Evolutionary conservation across 345 rosid genomes (phyloP), one percentile per base, ranked within the genome.

Genomic region (Combretum micranthum): DNA sequence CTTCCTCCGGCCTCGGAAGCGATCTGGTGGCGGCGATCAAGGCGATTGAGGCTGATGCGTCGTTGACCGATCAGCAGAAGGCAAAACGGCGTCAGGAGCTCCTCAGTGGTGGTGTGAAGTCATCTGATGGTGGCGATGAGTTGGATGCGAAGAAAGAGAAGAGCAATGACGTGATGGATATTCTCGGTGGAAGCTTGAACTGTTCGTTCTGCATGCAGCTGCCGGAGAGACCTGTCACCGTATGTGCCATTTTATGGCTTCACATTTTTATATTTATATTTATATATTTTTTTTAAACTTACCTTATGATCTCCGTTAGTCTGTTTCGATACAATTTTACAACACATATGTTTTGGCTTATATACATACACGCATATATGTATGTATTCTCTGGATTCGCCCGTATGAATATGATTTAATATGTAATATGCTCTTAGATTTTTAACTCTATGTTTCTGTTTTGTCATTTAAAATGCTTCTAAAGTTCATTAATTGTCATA

Each of bases 211-310:
- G 97, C 57, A 65, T 72, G 72, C 77, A 74, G 57, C 23, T 84
- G 58, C 86, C 75, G 15, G 88, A 84, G 14, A 71, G 85, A n/a
- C 97, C 97, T 0, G 87, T 88, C 42, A 73, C 96, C 66, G 96
- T 88, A 55, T 17, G 81, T 32, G 1, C 39, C 39, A 1, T 32
- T 32, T 32, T 3, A 32, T 7, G 6, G 39, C 9, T 32, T 32
- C 6, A 11, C 39, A 32, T 32, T 32, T 49, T 32, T 16, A 25
- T 65, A 1, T 16, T 23, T 42, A 13, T 59, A 19, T 47, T 18
- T 25, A 44, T 47, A 0, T n/a, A 12, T 17, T 2, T 26, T 20
- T 3, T 13, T 8, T n/a, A n/a, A n/a, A 1, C 32, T 18, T 23
- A 21, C 37, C 18, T 43, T n/a, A 15, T 10, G 59, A 15, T 51